Percentiles rank a stretch among this genome's conserved stretches.
phyloP scores from a whole-genome alignment of 2,329 filamentous ascomycete genomes.

The Monosporascus sp. region DNA sequence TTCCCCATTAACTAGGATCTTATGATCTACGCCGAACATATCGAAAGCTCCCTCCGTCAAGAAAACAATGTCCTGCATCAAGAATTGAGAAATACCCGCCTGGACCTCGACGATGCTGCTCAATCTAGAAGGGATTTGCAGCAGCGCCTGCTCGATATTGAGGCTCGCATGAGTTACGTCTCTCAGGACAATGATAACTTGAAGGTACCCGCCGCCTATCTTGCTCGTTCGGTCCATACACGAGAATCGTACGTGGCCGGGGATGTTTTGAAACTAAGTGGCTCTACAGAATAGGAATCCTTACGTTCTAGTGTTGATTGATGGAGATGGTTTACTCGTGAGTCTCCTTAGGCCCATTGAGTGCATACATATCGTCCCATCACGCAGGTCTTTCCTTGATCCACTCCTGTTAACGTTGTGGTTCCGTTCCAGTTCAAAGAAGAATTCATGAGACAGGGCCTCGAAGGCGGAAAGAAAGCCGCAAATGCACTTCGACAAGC shows the following conservation, averaged over 20 bases:
- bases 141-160: slow-evolving; percentile 36
- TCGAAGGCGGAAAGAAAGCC: slow-evolving; percentile 50
- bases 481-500: slow-evolving; percentile 44
- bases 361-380: slow-evolving; percentile 4
- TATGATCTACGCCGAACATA: slow-evolving; percentile 37
- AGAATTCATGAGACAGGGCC: slow-evolving; percentile 46
- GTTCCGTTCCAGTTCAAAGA: slow-evolving; percentile 48
- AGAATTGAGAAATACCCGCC: slow-evolving; percentile 37
- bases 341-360: slow-evolving; percentile 15
- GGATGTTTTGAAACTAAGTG: slow-evolving; percentile 11
- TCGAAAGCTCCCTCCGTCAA: slow-evolving; percentile 37
- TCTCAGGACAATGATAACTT: slow-evolving; percentile 36
- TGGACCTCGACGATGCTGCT: slow-evolving; percentile 47
- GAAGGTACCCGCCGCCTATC: slow-evolving; percentile 36
- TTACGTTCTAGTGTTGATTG: slow-evolving; percentile 57
- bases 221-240: neutral
- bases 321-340: slow-evolving; percentile 59
- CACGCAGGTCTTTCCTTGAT: slow-evolving; percentile 4
- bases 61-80: slow-evolving; percentile 40
- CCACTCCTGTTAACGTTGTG: too few species aligned
- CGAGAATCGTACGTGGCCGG: neutral
- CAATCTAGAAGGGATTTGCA: slow-evolving; percentile 46
- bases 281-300: slow-evolving; percentile 45
- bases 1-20: slow-evolving; percentile 35
- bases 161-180: slow-evolving; percentile 30